Evolutionary conservation across 2,329 filamentous ascomycete genomes (phyloP).

Genomic region (Colletotrichum sp.): DNA sequence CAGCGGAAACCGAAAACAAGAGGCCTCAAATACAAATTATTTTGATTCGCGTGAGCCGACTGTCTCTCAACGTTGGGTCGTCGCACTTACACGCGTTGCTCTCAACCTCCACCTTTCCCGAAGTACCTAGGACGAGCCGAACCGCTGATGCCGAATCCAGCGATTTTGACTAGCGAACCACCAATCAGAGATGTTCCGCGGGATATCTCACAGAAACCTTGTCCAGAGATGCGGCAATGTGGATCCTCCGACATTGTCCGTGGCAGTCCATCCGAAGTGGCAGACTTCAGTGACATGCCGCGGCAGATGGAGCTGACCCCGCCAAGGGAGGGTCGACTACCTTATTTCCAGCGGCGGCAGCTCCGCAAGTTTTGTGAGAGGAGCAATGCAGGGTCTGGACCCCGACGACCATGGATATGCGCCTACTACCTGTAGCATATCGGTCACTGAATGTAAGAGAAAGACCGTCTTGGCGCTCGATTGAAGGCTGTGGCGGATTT

Average conservation of each 20-base stretch:
- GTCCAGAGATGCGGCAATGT: not conserved
- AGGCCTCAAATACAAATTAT: not conserved
- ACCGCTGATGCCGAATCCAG: not conserved
- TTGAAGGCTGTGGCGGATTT: not conserved
- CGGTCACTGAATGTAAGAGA: not conserved
- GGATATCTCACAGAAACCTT: not conserved
- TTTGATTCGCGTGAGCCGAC: not conserved
- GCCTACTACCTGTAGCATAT: not conserved
- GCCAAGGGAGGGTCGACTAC: not conserved
- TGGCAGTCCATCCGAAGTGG: not conserved
- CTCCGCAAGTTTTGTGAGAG: rapidly evolving
- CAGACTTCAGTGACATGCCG: not conserved
- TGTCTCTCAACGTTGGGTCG: not conserved
- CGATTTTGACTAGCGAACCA: rapidly evolving
- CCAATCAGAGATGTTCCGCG: not conserved
- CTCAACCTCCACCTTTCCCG: not conserved
- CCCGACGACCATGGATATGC: not conserved
- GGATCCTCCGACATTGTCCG: not conserved
- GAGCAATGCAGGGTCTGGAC: not conserved
- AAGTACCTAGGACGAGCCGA: not conserved
- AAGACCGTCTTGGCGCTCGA: not conserved
- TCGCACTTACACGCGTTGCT: not conserved
- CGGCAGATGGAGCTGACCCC: not conserved
- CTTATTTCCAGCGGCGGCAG: not conserved
- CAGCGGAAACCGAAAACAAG: not conserved